A percentile compares a stretch with the other conserved stretches of the same genome.
These are phyloP conservation scores for Puccinia polysora DNA, from an alignment of 1,284 basidiomycete genomes.

Conservation along the genomic window DNA sequence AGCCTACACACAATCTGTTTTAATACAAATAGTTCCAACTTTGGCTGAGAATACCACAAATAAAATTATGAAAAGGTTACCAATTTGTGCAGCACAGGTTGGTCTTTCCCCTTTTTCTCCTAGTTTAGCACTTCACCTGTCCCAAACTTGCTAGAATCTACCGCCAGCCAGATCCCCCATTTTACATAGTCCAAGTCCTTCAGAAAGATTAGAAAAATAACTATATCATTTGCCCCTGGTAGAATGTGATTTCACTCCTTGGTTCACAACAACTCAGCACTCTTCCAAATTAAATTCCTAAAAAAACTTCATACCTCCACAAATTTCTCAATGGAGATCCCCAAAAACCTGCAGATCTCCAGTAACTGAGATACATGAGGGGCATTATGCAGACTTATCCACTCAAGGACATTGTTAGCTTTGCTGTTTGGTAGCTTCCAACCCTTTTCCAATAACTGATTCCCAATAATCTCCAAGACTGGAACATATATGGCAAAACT, in stretches of 20 bases:
- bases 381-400: not conserved
- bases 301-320: too few species aligned
- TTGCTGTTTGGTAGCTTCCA: not conserved
- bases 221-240: not conserved
- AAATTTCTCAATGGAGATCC: too few species aligned
- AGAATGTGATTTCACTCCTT: not conserved
- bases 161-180: not conserved
- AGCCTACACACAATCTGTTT: not conserved
- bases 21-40: not conserved
- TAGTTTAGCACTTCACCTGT: not conserved
- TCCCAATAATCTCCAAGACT: not conserved
- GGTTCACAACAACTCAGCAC: not conserved
- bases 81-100: not conserved
- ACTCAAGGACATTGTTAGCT: not conserved
- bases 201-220: not conserved
- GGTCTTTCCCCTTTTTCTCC: not conserved
- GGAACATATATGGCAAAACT: not conserved
- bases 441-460: not conserved
- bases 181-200: not conserved
- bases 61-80: not conserved
- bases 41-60: not conserved
- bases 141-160: not conserved
- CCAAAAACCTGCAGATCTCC: too few species aligned
- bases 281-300: not conserved
- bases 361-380: too few species aligned